Evolutionary conservation across 2,329 filamentous ascomycete genomes (phyloP), one percentile per base, ranked within the genome.

Genomic region (Thelonectria discophora): DNA sequence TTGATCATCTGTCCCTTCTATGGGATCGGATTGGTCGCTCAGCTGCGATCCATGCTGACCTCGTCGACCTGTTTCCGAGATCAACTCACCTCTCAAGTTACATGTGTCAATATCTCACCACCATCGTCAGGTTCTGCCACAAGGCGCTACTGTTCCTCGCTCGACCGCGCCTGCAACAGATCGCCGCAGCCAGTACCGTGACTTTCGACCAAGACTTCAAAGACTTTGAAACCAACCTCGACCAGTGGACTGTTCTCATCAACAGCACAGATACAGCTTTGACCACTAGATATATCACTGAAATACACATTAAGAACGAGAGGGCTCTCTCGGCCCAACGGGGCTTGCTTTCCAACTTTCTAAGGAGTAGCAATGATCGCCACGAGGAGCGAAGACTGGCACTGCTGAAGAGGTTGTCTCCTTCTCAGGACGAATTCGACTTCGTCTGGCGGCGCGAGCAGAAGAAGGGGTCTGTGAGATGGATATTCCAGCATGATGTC

Each of bases 391-490:
- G 20, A 9, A 39, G 34, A 20, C 17, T 39, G 5, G 18, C 4
- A 18, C 40, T 55, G 2, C 42, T 55, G n/a, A 39, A 20, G 1
- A 17, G 9, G 5, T 21, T 55, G 17, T 47, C 40, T 2, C 18
- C 42, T n/a, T 30, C 34, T 24, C 27, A 47, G 12, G 52, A 21
- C 5, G 30, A 46, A 3, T 55, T 47, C 11, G 18, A 55, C 7
- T 17, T 13, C 11, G 17, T 45, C 6, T 55, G 52, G 52, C 52
- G 52, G 8, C 52, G 52, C 5, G 42, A 55, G 27, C 32, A 42
- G 30, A 39, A 21, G 12, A 46, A 27, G 17, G 52, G 52, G 11
- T 37, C 27, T n/a, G 20, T 20, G 4, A 13, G 12, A 18, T 55
- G 52, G 52, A 21, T 55, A 21, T 17, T 9, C 13, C 15, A 55